Base-by-base conservation (phyloP, 164 flowering plant species). In the Vitis labrusca region DNA sequence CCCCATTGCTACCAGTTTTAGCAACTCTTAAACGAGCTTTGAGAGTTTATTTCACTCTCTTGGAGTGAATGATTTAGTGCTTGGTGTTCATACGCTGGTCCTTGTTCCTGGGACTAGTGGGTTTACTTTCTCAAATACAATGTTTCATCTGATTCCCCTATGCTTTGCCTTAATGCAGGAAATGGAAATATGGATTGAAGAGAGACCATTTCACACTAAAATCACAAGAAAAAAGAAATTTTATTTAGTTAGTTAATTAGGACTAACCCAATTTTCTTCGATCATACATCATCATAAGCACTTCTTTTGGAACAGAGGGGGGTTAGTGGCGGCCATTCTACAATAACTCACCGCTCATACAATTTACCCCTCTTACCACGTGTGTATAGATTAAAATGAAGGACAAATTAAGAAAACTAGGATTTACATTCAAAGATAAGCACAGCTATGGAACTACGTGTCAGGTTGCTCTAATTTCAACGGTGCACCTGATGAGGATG, bases 391-490 rank as follows among this genome's bases (percentile, higher is more conserved):
- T 30, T 30, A 13, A 58, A 23, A 51, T 16, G 47, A 19, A 49
- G 50, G 23, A 56, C 55, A 13, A 72, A 29, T 76, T 77, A 23
- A 60, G 61, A 27, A 17, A 64, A 71, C 66, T 74, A 87, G 49
- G 81, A 61, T 37, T 37, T 37, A 37, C 44, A 37, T 37, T 37
- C 27, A 37, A 6, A 37, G 44, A 37, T 37, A 37, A 37, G 7
- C 6, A 37, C 44, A 37, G 44, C 44, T 37, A 37, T 0, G 7
- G 7, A 37, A 6, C 44, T 37, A 37, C 6, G 44, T 3, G 23
- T 91, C 91, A 5, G 83, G 77, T 64, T 81, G 85, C 84, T 91
- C 90, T 57, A 82, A 47, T 75, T 90, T 89, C 77, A 86, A 3
- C 1, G 86, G 77, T 15, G 80, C 69, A 47, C 73, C 77, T 5